Evolutionary conservation across 2,329 filamentous ascomycete genomes (phyloP), one percentile per base, ranked within the genome.

Genomic region (Neofusicoccum ribis): DNA sequence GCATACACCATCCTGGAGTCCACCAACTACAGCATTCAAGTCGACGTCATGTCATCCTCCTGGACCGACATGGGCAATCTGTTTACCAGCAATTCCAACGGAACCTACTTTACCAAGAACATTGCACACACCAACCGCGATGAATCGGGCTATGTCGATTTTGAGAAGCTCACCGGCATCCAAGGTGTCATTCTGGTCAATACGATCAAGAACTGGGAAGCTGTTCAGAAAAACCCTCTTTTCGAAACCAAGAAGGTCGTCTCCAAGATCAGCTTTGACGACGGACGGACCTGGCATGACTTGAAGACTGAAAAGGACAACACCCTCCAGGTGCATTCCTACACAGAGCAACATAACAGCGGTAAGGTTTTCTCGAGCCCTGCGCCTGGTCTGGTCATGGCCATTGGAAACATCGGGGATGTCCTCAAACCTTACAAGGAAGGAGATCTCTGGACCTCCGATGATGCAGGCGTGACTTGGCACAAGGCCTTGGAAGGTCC

Each of bases 71-170:
- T 97, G 86, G 96, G 95, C 39, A 88, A 91, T 11, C 83, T 99
- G 65, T 94, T 97, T 73, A 96, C 93, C 5, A 98, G 94, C 75
- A 99, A 99, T 76, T 98, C 93, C 37, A 96, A 98, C 74, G 95
- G 95, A 67, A 97, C 93, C 2, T 97, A 94, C 77, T 99, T 98
- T 76, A 95, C 91, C 2, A 89, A 90, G 72, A 98, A 97, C 72
- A 86, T 94, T 64, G 91, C 96, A 66, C 90, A 97, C 76, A 97
- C 94, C 39, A 98, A 99, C 77, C 90, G 93, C 71, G 91, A 94
- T 72, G 71, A 76, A 9, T 79, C 81, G 34, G 93, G 92, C 2
- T 86, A 88, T 65, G 93, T 99, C 59, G 95, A 99, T 76, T 99
- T 98, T 72, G 95, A 99, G 76, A 96, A 97, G 79, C 88, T 99